Percentiles rank a stretch among this genome's conserved stretches.
phyloP scores from a whole-genome alignment of 768 basidiomycete genomes.

The Lactarius hengduanensis region DNA sequence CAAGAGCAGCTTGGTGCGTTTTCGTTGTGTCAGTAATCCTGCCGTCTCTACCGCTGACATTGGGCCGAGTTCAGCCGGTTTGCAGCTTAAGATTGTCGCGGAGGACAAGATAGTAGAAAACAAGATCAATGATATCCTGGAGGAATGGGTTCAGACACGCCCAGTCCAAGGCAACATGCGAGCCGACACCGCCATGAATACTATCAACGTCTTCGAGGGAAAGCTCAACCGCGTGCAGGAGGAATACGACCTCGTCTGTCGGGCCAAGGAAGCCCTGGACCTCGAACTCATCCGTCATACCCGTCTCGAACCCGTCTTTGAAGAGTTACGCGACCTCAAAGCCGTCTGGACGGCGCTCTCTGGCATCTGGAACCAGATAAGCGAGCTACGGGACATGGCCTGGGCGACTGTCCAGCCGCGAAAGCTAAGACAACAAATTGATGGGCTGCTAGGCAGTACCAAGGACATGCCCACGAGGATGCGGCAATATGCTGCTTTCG shows the following conservation, averaged over 20 bases:
- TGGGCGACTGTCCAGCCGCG: conserved; percentile 95
- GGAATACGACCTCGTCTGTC: conserved; percentile 92
- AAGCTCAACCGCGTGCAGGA: conserved; percentile 88
- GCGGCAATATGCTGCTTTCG: conserved; percentile 98
- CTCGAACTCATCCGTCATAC: conserved; percentile 88
- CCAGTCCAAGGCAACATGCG: conserved; percentile 97
- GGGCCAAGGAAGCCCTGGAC: conserved; percentile 96
- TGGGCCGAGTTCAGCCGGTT: conserved; percentile 58
- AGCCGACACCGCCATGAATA: conserved; percentile 94
- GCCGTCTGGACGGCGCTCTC: conserved; percentile 99
- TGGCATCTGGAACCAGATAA: conserved; percentile 93
- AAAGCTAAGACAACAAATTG: conserved; percentile 91
- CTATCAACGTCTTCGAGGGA: conserved; percentile 92
- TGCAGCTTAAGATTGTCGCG: conserved; percentile 99
- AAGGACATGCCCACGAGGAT: conserved; percentile 99
- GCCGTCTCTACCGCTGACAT: conserved; percentile 1
- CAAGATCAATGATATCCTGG: conserved; percentile 86
- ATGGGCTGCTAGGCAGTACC: conserved; percentile 86
- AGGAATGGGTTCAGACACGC: conserved; percentile 94
- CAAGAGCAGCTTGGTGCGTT: conserved; percentile 91
- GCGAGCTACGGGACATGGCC: conserved; percentile 79
- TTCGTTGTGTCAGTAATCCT: conserved; percentile 11
- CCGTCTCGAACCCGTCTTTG: conserved; percentile 89
- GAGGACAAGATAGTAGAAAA: conserved; percentile 98
- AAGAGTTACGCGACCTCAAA: conserved; percentile 94